A percentile compares a stretch with the other conserved stretches of the same genome.
Evolutionary conservation across 345 rosid genomes (phyloP).

Genomic region (Pugionium dolabratum): DNA sequence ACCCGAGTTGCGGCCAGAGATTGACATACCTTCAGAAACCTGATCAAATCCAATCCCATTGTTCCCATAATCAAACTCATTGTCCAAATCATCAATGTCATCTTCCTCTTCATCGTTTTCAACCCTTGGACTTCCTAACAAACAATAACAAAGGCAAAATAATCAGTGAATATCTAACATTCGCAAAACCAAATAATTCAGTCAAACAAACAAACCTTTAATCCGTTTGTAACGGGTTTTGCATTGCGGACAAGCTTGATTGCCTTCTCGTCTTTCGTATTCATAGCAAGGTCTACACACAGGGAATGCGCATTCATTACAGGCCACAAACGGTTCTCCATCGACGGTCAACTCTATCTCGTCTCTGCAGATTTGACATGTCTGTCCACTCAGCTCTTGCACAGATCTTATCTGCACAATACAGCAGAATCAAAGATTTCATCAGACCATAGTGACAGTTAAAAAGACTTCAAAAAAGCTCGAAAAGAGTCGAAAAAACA

Average conservation of each 20-base stretch:
- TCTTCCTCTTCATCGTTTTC: conserved; percentile 98
- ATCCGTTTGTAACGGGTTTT: conserved; percentile 94
- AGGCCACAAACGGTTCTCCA: conserved; percentile 92
- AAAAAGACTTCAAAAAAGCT: not conserved
- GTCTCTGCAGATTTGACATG: conserved; percentile 90
- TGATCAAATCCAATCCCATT: conserved; percentile 67
- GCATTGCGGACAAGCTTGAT: conserved; percentile 97
- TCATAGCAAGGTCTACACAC: conserved; percentile 96
- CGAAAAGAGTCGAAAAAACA: not conserved
- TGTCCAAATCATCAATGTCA: conserved; percentile 86
- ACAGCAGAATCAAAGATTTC: not conserved
- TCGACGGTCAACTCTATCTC: conserved; percentile 78
- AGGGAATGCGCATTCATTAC: conserved; percentile 99
- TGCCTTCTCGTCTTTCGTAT: conserved; percentile 96
- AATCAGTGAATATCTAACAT: not conserved
- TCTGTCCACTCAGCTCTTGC: conserved; percentile 90
- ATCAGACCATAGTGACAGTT: conserved; percentile 22
- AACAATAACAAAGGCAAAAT: conserved; percentile 5
- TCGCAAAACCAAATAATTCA: not conserved
- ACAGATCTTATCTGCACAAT: conserved; percentile 85
- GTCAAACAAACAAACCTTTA: conserved; percentile 47
- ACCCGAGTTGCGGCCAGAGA: conserved; percentile 61
- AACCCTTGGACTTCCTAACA: conserved; percentile 92
- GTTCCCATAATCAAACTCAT: conserved; percentile 74
- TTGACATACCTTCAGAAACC: conserved; percentile 57